These are phyloP conservation scores for Cotoneaster glaucophyllus DNA, from an alignment of 306 rosid species.

Conservation along the genomic window DNA sequence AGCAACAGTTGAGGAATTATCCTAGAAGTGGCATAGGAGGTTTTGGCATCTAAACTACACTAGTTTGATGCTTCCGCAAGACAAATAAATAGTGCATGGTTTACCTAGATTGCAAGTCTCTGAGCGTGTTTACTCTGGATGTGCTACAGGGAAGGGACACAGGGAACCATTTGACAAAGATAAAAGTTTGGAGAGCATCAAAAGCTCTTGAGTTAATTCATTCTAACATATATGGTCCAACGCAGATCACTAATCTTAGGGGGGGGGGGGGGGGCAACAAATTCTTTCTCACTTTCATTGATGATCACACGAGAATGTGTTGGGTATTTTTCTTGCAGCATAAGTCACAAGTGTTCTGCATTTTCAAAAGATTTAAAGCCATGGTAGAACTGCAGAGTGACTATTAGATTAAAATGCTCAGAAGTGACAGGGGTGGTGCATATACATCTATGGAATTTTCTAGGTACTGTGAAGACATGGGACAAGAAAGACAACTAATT, in stretches of 20 bases:
- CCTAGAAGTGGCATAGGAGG: no score
- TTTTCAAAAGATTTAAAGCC: background rate
- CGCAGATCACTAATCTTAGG: no score
- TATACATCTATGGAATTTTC: background rate
- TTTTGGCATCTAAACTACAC: no score
- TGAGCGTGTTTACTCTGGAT: background rate
- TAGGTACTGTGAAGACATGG: background rate
- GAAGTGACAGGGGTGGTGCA: background rate
- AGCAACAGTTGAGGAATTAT: no score
- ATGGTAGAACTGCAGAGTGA: background rate
- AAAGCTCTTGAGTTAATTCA: no score
- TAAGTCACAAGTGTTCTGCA: background rate
- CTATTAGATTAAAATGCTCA: background rate
- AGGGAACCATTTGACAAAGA: background rate
- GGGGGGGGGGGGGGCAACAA: no score
- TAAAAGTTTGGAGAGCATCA: background rate
- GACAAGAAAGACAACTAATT: background rate
- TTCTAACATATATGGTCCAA: background rate
- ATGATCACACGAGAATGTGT: background rate
- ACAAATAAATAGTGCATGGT: background rate
- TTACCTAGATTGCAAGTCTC: background rate
- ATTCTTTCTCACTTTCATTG: background rate
- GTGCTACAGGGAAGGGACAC: background rate
- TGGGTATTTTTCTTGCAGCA: background rate
- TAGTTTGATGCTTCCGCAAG: no score